Base-by-base conservation (phyloP, 2,329 filamentous ascomycete species). In the Thielaviopsis ethacetica region DNA sequence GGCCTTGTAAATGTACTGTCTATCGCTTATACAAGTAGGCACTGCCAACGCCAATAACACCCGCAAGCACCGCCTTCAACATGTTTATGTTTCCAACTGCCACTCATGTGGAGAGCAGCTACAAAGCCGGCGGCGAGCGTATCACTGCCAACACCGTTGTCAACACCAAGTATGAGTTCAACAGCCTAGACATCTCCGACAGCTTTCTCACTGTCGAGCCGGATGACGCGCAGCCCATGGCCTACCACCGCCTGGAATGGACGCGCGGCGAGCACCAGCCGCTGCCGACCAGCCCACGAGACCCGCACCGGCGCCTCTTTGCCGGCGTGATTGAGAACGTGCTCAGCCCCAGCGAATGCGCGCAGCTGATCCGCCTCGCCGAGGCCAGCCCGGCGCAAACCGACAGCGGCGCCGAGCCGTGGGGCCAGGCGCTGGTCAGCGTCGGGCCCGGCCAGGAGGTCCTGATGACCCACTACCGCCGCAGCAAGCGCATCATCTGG, bases 401-500 rank as follows among this genome's bases (percentile, higher is more conserved):
- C 24, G 24, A 26, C 24, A 6, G 24, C 24, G 56, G 53, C 1
- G 61, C 71, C 65, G 61, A 63, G 5, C 68, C 72, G 1, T 91
- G 87, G 88, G 73, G 76, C 55, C 79, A 81, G 1, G 88, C 87
- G 0, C 75, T 88, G 68, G 75, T 91, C 60, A 85, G 85, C 66
- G 68, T 81, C 24, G 85, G 85, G 5, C 68, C 69, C 4, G 85
- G 85, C 2, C 72, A 68, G 59, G 83, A 91, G 69, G 69, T 74
- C 2, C 68, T 82, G 50, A 70, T 75, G 3, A 63, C 63, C 1
- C 76, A 81, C 9, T 80, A 80, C 54, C 76, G 88, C 17, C 83
- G 86, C 62, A 84, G 84, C 65, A 84, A 84, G n/a, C 78, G 88
- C 2, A 87, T 91, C 63, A 84, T 93, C 64, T 87, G 83, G 79